phyloP scores from a whole-genome alignment of 805 yeast genomes.

The Candida pseudofarinosa region DNA sequence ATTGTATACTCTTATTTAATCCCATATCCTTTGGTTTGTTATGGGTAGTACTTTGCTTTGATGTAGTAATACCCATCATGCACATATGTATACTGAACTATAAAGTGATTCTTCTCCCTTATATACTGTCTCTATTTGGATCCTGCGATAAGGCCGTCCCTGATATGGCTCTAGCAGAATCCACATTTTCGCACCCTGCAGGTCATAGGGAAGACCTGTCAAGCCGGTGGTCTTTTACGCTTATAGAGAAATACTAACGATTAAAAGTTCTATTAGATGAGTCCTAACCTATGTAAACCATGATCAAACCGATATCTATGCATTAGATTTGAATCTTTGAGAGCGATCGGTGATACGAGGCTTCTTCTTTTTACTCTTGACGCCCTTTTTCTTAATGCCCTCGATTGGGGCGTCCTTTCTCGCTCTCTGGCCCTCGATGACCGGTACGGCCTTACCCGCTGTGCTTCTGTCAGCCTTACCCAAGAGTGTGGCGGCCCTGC shows the following conservation, averaged over 20 bases:
- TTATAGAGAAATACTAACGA: background rate
- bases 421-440: constrained; percentile 76
- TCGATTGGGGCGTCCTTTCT: constrained; percentile 57
- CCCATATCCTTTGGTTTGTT: background rate
- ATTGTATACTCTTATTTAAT: background rate
- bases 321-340: constrained; percentile 37
- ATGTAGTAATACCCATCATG: background rate
- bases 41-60: background rate
- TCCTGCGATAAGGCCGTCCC: too few species aligned
- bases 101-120: too few species aligned
- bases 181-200: background rate
- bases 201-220: background rate
- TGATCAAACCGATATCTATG: background rate
- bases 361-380: constrained; percentile 43
- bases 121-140: too few species aligned
- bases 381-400: constrained; percentile 48
- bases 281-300: background rate
- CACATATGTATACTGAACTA: too few species aligned
- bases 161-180: too few species aligned
- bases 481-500: constrained; percentile 71
- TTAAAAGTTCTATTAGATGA: background rate
- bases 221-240: too few species aligned
- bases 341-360: constrained; percentile 57
- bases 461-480: constrained; percentile 78
- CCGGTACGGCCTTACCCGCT: constrained; percentile 45